A percentile compares a stretch with the other conserved stretches of the same genome.
phyloP scores from a whole-genome alignment of 306 rosid genomes.

The Glycine soja region DNA sequence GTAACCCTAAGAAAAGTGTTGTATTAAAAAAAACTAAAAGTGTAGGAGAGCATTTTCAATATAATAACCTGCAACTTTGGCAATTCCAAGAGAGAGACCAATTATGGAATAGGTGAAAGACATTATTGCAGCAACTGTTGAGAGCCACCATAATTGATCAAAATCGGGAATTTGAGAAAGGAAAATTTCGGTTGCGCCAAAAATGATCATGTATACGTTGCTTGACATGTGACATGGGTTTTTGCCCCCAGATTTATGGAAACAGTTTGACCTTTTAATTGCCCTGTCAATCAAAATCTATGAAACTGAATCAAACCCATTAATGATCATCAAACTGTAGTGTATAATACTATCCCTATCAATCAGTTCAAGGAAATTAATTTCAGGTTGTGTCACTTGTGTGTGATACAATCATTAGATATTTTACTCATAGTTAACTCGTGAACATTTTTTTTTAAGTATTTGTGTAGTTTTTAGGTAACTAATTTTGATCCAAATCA shows the following conservation, averaged over 20 bases:
- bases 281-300: conserved; percentile 54
- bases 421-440: no score
- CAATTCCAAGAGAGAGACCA: conserved; percentile 67
- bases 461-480: no score
- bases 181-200: conserved; percentile 52
- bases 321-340: background rate
- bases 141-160: conserved; percentile 80
- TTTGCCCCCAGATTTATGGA: conserved; percentile 49
- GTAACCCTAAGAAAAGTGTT: background rate
- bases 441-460: no score
- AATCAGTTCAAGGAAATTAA: no score
- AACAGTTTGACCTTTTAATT: conserved; percentile 58
- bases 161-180: conserved; percentile 72
- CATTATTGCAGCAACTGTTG: conserved; percentile 67
- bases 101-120: conserved; percentile 66
- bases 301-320: conserved; percentile 7
- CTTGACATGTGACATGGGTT: conserved; percentile 65
- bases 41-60: background rate
- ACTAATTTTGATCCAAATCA: background rate
- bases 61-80: conserved; percentile 68
- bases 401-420: no score
- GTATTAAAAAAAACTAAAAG: background rate
- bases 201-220: conserved; percentile 56
- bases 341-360: no score
- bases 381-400: no score